Evolutionary conservation across 2,329 filamentous ascomycete genomes (phyloP), one percentile per base, ranked within the genome.

Genomic region (Diaporthe ilicicola): DNA sequence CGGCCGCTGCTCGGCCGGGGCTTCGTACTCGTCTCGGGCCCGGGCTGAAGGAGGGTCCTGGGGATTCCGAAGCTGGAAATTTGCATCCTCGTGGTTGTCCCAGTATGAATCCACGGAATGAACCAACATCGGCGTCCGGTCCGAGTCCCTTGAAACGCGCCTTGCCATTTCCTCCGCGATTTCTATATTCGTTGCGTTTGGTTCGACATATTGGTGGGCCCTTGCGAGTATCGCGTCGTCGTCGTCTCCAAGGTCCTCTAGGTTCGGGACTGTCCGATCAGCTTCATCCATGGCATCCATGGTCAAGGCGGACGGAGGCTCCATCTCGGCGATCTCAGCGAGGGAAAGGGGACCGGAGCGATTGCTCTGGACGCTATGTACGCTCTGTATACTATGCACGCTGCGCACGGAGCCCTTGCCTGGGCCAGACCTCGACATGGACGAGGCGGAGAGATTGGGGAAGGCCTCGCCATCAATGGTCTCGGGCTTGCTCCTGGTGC

Each of bases 271-370:
- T 72, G 74, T 80, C 69, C 74, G 85, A 72, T 90, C 88, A 42
- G 87, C 88, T 73, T 84, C 85, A 70, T 90, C 87, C 72, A 90
- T 82, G 2, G 84, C 88, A 27, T 85, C 82, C 55, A 84, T 80
- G 15, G 84, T 88, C 72, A 90, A 76, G 1, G 86, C 77, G 13
- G 84, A 83, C 7, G 87, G 80, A 1, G 74, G 85, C 70, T 89
- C 88, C 34, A 86, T 84, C 78, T 90, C 88, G 71, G 85, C 85
- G 68, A 90, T 90, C 73, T 89, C 87, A 5, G 86, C 86, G 48
- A 90, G 80, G 0, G 85, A 87, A 34, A 85, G 81, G 72, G 85
- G 88, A 65, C 80, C 83, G 3, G 87, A 88, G 27, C 83, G 71
- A 81, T 32, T 24, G 73, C 74, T 54, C 73, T 77, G 51, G 17